Evolutionary conservation across 2,329 filamentous ascomycete species (phyloP).

Genomic region (Hansfordia pulvinata): DNA sequence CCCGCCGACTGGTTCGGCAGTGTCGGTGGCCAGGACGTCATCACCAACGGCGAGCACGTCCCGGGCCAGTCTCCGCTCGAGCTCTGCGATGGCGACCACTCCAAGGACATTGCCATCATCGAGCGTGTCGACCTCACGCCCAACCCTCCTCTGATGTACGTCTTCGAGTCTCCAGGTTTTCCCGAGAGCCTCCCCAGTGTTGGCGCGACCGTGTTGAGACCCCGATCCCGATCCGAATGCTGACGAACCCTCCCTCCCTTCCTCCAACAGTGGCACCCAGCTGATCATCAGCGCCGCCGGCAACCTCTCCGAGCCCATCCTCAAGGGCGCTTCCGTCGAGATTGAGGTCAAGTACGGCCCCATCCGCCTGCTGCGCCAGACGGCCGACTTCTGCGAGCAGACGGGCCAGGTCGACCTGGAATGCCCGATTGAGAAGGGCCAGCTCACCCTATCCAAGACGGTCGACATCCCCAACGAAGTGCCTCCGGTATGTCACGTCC

Average conservation of each 20-base stretch:
- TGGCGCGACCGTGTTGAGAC: too few relatives aligned
- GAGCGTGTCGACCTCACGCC: constrained; percentile 68
- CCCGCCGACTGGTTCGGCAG: constrained; percentile 30
- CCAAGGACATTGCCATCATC: constrained; percentile 59
- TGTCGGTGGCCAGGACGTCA: constrained; percentile 31
- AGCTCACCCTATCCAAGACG: constrained; percentile 60
- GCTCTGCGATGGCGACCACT: constrained; percentile 57
- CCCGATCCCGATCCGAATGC: too few relatives aligned
- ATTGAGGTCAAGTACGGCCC: constrained; percentile 88
- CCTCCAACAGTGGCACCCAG: constrained; percentile 58
- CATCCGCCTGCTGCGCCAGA: constrained; percentile 74
- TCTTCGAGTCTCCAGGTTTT: constrained; percentile 13
- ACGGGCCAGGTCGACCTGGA: constrained; percentile 75
- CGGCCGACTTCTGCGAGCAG: constrained; percentile 78
- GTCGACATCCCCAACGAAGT: constrained; percentile 79
- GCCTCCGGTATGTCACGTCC: constrained; percentile 57
- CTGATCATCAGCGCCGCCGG: constrained; percentile 72
- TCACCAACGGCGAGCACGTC: constrained; percentile 45
- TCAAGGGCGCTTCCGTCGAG: constrained; percentile 67
- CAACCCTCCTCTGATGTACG: constrained; percentile 80
- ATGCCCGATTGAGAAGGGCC: constrained; percentile 76
- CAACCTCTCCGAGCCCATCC: constrained; percentile 57
- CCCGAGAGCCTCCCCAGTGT: too few relatives aligned
- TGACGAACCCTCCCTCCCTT: too few relatives aligned
- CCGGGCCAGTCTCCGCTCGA: constrained; percentile 76